Evolutionary conservation across 352 stramenopile species (phyloP), one percentile per base, ranked within the genome.

Genomic region (Phytophthora constricta): DNA sequence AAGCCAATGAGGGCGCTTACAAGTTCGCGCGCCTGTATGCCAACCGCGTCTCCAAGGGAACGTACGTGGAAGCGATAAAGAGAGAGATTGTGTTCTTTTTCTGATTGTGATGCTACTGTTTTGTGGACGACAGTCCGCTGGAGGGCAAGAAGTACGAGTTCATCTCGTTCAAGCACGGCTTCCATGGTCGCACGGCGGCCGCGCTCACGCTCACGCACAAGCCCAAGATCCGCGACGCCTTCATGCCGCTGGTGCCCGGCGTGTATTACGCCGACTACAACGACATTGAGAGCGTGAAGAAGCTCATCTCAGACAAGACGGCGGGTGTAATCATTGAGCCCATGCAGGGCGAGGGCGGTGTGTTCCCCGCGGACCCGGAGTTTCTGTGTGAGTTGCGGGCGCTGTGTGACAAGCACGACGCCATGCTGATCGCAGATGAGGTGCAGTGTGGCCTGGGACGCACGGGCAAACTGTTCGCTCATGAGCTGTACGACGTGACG

Each of bases 391-490:
- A 89, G 13, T 79, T 98, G 42, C 84, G 97, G 19, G 77, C 91
- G 28, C 70, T 99, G 16, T 98, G 93, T 70, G 93, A 99, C 70
- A 95, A 98, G 60, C 89, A 91, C 65, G 92, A 93, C 56, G 91
- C 98, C 19, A 81, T 99, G 42, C 79, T 99, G 53, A 99, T 99
- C 73, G 93, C 88, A n/a, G 98, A 99, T 84, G 98, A 99, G 84
- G 97, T 99, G 25, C 97, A 99, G 83, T 90, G 96, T 39, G 98
- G 98, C 33, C 81, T 99, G n/a, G 96, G 95, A 17, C 94, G 97
- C 34, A 98, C 92, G 31, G 97, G 97, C 56, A 97, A 86, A 62
- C 66, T 99, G 8, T 99, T 98, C 84, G 96, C 92, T 50, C 96
- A 99, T 73, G 80, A 99, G 79, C 84, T 98, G 63, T 88, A 98